Conservation (phyloP, 352 stramenopile genomes). For the Phytopythium montanum region DNA sequence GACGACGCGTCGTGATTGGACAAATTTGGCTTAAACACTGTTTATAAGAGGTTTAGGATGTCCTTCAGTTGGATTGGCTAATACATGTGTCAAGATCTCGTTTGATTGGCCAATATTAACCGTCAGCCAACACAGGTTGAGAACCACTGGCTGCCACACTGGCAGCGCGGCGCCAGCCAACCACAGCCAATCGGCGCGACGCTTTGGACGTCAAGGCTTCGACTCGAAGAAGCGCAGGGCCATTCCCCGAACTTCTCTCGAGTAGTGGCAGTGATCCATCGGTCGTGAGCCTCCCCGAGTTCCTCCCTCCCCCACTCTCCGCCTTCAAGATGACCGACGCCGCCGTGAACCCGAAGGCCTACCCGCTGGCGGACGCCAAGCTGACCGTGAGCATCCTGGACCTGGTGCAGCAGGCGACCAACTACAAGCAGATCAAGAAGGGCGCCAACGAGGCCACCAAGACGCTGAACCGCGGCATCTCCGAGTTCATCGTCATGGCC, state of each 20-base stretch:
- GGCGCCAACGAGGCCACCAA: slow-evolving; percentile 99
- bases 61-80: too few relatives aligned
- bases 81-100: background rate
- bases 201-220: background rate
- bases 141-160: background rate
- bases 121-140: background rate
- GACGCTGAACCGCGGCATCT: slow-evolving; percentile 99
- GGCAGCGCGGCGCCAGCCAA: background rate
- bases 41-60: too few relatives aligned
- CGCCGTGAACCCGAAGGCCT: slow-evolving; percentile 94
- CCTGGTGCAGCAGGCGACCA: slow-evolving; percentile 98
- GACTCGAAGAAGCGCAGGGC: background rate
- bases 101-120: too few relatives aligned
- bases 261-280: slow-evolving; percentile 88
- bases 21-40: too few relatives aligned
- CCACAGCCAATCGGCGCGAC: background rate
- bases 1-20: too few relatives aligned
- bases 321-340: slow-evolving; percentile 55
- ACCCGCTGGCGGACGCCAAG: slow-evolving; percentile 97
- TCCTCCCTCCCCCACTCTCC: slow-evolving; percentile 5
- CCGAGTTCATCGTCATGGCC: slow-evolving; percentile 99
- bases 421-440: slow-evolving; percentile 99
- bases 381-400: slow-evolving; percentile 99
- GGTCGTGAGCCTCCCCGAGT: slow-evolving; percentile 86
- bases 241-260: slow-evolving; percentile 23